Conservation (phyloP, 768 basidiomycete genomes). For the Austroboletus eburneus region DNA sequence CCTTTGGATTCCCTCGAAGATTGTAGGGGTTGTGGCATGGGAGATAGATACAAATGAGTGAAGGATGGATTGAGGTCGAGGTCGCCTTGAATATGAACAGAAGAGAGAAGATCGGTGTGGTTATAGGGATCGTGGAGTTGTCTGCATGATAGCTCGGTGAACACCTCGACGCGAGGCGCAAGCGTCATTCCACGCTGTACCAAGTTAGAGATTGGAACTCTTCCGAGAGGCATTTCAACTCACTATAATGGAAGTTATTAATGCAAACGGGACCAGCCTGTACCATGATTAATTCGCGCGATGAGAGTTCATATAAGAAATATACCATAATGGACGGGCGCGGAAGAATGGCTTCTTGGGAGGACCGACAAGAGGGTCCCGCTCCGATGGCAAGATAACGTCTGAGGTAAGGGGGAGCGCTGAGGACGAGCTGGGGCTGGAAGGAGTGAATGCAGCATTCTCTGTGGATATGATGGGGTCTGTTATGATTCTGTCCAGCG, state of each 20-base stretch:
- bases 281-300: constrained; percentile 4
- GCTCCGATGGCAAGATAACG: constrained; percentile 27
- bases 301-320: background rate
- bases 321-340: constrained; percentile 45
- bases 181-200: constrained; percentile 73
- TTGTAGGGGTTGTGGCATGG: background rate
- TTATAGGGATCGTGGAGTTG: constrained; percentile 47
- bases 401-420: constrained; percentile 8
- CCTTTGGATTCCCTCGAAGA: constrained; percentile 18
- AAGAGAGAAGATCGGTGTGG: too few relatives aligned
- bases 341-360: constrained; percentile 47
- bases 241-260: constrained; percentile 65
- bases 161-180: constrained; percentile 76
- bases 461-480: constrained; percentile 35
- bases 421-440: constrained; percentile 18
- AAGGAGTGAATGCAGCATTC: constrained; percentile 27
- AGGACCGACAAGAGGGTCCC: constrained; percentile 29
- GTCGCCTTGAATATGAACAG: constrained; percentile 5
- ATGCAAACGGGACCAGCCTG: constrained; percentile 71
- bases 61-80: constrained; percentile 7
- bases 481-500: constrained; percentile 29
- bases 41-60: constrained; percentile 10
- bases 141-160: constrained; percentile 71
- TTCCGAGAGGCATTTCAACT: constrained; percentile 17
- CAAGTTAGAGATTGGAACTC: constrained; percentile 3